Base-by-base conservation (phyloP, 2,329 filamentous ascomycete species). In the Cytospora mali region DNA sequence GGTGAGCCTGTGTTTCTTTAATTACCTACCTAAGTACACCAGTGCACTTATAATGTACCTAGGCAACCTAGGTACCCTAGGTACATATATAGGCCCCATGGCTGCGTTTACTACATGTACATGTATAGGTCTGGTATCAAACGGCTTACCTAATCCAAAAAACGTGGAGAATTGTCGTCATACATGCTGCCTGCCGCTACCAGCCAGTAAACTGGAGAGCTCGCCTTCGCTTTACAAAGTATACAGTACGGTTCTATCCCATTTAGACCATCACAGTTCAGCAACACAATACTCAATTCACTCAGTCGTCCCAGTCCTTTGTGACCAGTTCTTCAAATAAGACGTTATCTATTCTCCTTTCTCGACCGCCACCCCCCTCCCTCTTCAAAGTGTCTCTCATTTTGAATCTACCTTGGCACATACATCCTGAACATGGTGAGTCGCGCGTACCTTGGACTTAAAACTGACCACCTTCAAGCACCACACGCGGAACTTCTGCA, bases 381-480 rank as follows among this genome's bases (percentile, higher is more conserved):
- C 10, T 51, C 6, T 16, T 29, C 49, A 18, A 29, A 23, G 13
- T 18, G n/a, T 4, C 42, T 46, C 21, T 23, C 42, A 46, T 46
- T 10, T 23, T 4, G 3, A 46, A 23, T 6, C 42, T 18, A 18
- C n/a, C n/a, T n/a, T n/a, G n/a, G n/a, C n/a, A n/a, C n/a, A n/a
- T n/a, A 46, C n/a, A 21, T 3, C n/a, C 4, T 48, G 55, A 67
- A 66, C 46, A 71, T 71, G 69, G 42, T 46, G 42, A 46, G 42
- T 46, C n/a, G n/a, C 9, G 7, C 42, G n/a, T 11, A 46, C 9
- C 42, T 21, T 46, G 7, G n/a, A 23, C 42, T 23, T 11, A 11
- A n/a, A n/a, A 23, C 28, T n/a, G 10, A 23, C 29, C n/a, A 21
- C 39, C 35, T 31, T 27, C 9, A 14, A 16, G 29, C 33, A 23